Evolutionary conservation across 1,284 basidiomycete genomes (phyloP).

Genomic region (Erythrobasidium hasegawianum): DNA sequence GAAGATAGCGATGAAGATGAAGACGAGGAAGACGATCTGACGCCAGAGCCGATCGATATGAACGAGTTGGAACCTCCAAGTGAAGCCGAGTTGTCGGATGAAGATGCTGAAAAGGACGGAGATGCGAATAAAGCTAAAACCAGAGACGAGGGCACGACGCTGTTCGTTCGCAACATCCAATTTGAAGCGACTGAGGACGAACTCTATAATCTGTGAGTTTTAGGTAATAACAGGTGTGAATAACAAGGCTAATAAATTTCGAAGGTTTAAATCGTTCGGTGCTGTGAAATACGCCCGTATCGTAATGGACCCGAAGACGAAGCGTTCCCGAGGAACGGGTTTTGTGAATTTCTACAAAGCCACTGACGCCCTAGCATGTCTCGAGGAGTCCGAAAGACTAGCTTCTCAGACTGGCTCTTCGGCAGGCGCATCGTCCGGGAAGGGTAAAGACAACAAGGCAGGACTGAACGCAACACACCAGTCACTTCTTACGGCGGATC

Average conservation of each 20-base stretch:
- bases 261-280: slow-evolving; percentile 83
- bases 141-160: slow-evolving; percentile 78
- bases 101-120: slow-evolving; percentile 54
- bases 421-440: neutral
- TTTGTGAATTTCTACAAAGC: slow-evolving; percentile 98
- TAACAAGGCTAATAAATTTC: neutral
- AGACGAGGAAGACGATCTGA: slow-evolving; percentile 38
- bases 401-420: slow-evolving; percentile 56
- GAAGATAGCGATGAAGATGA: slow-evolving; percentile 47
- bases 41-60: slow-evolving; percentile 9
- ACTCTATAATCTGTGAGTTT: slow-evolving; percentile 69
- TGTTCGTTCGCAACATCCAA: slow-evolving; percentile 92
- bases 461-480: slow-evolving; percentile 52
- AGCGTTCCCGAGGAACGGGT: slow-evolving; percentile 85
- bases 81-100: slow-evolving; percentile 43
- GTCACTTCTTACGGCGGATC: slow-evolving; percentile 90
- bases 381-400: slow-evolving; percentile 69
- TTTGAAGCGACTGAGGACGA: slow-evolving; percentile 91
- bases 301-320: slow-evolving; percentile 76
- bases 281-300: slow-evolving; percentile 90
- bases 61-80: slow-evolving; percentile 44
- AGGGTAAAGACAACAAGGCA: slow-evolving; percentile 8
- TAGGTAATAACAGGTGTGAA: no score
- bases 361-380: slow-evolving; percentile 78
- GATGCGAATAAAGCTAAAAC: slow-evolving; percentile 55